Percentiles rank a stretch among this genome's conserved stretches.
Conservation (phyloP, 2,329 filamentous ascomycete species). For the Colletotrichum graminicola region DNA sequence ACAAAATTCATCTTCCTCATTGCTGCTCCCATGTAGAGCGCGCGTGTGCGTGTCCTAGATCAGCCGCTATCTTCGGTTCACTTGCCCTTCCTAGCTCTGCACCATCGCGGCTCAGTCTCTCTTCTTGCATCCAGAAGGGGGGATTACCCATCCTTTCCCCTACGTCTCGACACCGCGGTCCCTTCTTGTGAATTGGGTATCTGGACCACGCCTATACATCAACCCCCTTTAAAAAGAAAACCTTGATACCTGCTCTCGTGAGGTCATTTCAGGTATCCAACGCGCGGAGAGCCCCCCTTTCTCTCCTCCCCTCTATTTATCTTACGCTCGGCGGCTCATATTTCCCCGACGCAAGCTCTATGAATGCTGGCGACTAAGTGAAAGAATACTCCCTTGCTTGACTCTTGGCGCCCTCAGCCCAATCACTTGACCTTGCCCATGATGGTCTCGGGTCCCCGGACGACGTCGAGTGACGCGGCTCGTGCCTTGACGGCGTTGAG, state of each 20-base stretch:
- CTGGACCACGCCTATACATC: neutral
- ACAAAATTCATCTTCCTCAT: neutral
- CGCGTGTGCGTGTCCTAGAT: neutral
- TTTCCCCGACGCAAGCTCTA: neutral
- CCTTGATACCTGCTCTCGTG: neutral
- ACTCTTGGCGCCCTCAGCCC: neutral
- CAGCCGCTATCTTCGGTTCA: neutral
- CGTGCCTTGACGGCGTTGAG: constrained; percentile 87
- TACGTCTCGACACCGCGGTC: neutral
- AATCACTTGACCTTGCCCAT: constrained; percentile 89
- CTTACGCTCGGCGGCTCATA: neutral
- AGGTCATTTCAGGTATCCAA: neutral
- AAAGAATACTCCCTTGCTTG: neutral
- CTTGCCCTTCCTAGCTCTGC: neutral
- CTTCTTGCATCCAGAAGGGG: neutral
- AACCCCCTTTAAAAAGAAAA: neutral
- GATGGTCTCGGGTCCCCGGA: constrained; percentile 87
- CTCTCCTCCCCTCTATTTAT: neutral
- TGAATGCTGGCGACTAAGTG: neutral
- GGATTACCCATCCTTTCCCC: neutral
- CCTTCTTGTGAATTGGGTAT: neutral
- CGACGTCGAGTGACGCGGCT: constrained; percentile 87
- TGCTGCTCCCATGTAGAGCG: neutral
- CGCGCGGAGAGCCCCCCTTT: neutral
- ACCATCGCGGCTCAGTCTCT: neutral